Conservation (phyloP, 2,329 filamentous ascomycete species). For the Botrytis cinerea region DNA sequence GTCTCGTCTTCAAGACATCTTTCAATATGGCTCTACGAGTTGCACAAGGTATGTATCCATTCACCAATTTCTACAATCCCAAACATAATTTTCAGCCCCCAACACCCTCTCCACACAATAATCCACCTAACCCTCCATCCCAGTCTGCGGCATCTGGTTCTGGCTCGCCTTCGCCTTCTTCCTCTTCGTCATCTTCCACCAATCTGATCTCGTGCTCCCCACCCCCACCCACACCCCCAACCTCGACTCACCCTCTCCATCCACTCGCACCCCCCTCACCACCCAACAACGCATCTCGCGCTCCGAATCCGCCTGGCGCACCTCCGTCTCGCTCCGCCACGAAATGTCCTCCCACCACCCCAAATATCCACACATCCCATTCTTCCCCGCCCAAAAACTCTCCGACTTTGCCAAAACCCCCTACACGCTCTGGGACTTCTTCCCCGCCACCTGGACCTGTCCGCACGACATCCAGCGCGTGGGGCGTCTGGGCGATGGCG, state of each 20-base stretch:
- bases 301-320: slow-evolving; percentile 34
- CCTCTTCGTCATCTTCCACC: slow-evolving; percentile 33
- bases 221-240: background rate
- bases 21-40: slow-evolving; percentile 36
- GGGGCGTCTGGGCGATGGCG: slow-evolving; percentile 46
- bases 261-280: slow-evolving; percentile 23
- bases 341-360: slow-evolving; percentile 33
- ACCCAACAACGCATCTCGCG: slow-evolving; percentile 34
- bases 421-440: slow-evolving; percentile 47
- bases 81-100: background rate
- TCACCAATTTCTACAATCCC: background rate
- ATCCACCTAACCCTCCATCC: background rate
- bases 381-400: slow-evolving; percentile 35
- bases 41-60: slow-evolving; percentile 30
- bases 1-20: background rate
- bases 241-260: background rate
- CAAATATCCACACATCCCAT: slow-evolving; percentile 30
- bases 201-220: slow-evolving; percentile 25
- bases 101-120: background rate
- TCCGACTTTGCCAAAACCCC: slow-evolving; percentile 36
- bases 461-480: slow-evolving; percentile 47
- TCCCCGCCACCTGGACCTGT: slow-evolving; percentile 45
- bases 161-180: slow-evolving; percentile 37
- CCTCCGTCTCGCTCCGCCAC: slow-evolving; percentile 34
- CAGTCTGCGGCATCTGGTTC: slow-evolving; percentile 38